Percentiles rank a stretch among this genome's conserved stretches.
Evolutionary conservation across 2,329 filamentous ascomycete species (phyloP).

Genomic region (Diaporthe sp.): DNA sequence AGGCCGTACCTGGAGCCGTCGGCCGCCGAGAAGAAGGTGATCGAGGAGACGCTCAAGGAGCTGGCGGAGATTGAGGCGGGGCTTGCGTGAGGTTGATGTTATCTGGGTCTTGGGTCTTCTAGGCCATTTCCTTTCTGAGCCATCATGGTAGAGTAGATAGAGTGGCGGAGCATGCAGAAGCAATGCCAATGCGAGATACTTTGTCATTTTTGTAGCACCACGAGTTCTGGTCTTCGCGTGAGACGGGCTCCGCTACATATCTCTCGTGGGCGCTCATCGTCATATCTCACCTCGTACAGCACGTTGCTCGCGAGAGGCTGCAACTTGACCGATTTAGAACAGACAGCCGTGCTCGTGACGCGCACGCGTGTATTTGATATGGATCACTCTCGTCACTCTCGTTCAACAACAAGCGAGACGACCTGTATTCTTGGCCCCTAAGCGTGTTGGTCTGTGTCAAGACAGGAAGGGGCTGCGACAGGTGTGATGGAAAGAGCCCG

Average conservation of each 20-base stretch:
- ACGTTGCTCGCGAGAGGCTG: not conserved
- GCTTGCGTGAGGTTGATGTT: conserved; percentile 31
- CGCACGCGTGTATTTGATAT: not conserved
- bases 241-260: conserved; percentile 3
- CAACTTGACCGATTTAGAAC: not conserved
- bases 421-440: not conserved
- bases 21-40: conserved; percentile 59
- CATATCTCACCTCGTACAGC: not conserved
- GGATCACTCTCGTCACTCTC: conserved; percentile 2
- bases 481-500: not conserved
- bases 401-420: conserved; percentile 26
- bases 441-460: not conserved
- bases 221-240: not conserved
- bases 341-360: not conserved
- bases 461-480: not conserved
- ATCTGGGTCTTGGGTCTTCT: not conserved
- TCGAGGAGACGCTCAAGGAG: conserved; percentile 57
- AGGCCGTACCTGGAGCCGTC: conserved; percentile 70
- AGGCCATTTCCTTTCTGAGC: too few species aligned
- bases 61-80: conserved; percentile 65
- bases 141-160: conserved; percentile 7
- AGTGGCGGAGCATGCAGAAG: conserved; percentile 8
- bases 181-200: not conserved
- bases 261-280: not conserved
- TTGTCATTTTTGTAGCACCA: conserved; percentile 2